These are phyloP conservation scores for Articulospora tetracladia DNA, from an alignment of 495 filamentous ascomycete genomes.

Conservation along the genomic window DNA sequence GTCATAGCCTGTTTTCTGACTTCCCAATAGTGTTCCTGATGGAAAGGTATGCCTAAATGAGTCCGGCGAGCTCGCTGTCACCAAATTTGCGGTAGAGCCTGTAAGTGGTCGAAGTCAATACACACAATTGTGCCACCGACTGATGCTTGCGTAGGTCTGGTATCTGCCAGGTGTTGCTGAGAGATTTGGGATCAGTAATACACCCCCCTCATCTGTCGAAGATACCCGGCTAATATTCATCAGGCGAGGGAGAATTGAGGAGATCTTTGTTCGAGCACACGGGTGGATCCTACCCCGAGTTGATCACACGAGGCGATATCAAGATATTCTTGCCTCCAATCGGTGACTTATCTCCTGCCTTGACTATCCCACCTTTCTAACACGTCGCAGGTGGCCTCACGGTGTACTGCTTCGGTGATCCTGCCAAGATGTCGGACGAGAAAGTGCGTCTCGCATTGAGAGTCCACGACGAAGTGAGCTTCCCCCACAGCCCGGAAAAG, in stretches of 20 bases:
- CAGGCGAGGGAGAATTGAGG: constrained; percentile 82
- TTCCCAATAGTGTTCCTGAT: constrained; percentile 57
- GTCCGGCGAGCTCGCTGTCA: constrained; percentile 83
- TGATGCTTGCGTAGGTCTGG: constrained; percentile 54
- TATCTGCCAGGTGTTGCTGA: constrained; percentile 94
- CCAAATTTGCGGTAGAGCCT: constrained; percentile 95
- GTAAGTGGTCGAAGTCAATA: constrained; percentile 30
- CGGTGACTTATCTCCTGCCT: constrained; percentile 33
- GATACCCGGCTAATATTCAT: constrained; percentile 8
- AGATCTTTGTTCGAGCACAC: constrained; percentile 92
- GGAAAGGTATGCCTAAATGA: constrained; percentile 86
- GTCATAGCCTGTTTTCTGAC: constrained; percentile 17
- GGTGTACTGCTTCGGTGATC: constrained; percentile 96
- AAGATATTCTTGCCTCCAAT: constrained; percentile 96
- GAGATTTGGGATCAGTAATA: constrained; percentile 80
- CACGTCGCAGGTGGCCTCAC: constrained; percentile 70
- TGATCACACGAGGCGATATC: constrained; percentile 90
- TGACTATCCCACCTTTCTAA: constrained; percentile 21
- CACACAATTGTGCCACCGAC: neutral
- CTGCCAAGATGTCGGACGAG: constrained; percentile 85
- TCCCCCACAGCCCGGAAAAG: constrained; percentile 3
- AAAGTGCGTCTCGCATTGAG: constrained; percentile 81
- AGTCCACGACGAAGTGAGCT: constrained; percentile 77
- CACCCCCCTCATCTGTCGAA: neutral
- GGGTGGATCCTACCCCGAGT: constrained; percentile 85